These are phyloP conservation scores for Suhomyces vadensis DNA, from an alignment of 805 yeast species.

Conservation along the genomic window DNA sequence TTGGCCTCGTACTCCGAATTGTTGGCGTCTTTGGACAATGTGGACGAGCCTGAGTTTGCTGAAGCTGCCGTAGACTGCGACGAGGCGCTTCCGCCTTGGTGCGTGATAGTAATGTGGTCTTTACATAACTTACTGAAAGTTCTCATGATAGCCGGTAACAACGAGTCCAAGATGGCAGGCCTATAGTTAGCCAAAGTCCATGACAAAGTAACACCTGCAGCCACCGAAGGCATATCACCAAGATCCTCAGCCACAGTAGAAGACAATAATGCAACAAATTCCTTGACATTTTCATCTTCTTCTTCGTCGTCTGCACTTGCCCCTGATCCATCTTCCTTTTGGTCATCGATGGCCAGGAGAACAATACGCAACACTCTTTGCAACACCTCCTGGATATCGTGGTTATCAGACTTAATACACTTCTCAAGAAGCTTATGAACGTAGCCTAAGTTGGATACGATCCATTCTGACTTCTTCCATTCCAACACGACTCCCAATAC, in stretches of 20 bases:
- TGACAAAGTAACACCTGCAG: constrained; percentile 81
- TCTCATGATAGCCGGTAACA: constrained; percentile 76
- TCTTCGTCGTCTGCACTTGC: constrained; percentile 42
- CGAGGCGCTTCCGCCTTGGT: constrained; percentile 40
- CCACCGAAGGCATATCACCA: constrained; percentile 69
- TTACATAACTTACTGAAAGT: constrained; percentile 87
- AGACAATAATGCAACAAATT: constrained; percentile 60
- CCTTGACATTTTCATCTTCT: constrained; percentile 58
- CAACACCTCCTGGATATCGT: constrained; percentile 81
- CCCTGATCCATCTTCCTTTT: constrained; percentile 23
- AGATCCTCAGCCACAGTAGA: constrained; percentile 79
- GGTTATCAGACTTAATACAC: constrained; percentile 78
- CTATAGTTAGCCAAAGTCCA: constrained; percentile 79
- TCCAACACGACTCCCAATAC: constrained; percentile 81
- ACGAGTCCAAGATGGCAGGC: constrained; percentile 72
- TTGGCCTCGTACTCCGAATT: constrained; percentile 69
- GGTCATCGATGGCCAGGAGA: constrained; percentile 60
- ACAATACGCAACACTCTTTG: constrained; percentile 74
- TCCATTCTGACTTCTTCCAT: constrained; percentile 78
- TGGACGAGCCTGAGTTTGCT: constrained; percentile 9
- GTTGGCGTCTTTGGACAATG: constrained; percentile 30
- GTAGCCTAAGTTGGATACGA: constrained; percentile 64
- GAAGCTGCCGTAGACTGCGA: not conserved
- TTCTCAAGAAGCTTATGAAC: constrained; percentile 77
- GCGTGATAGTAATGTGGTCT: constrained; percentile 74